Percentiles rank a stretch among this genome's conserved stretches.
These are phyloP conservation scores for Mycena venus DNA, from an alignment of 768 basidiomycete genomes.

Conservation along the genomic window DNA sequence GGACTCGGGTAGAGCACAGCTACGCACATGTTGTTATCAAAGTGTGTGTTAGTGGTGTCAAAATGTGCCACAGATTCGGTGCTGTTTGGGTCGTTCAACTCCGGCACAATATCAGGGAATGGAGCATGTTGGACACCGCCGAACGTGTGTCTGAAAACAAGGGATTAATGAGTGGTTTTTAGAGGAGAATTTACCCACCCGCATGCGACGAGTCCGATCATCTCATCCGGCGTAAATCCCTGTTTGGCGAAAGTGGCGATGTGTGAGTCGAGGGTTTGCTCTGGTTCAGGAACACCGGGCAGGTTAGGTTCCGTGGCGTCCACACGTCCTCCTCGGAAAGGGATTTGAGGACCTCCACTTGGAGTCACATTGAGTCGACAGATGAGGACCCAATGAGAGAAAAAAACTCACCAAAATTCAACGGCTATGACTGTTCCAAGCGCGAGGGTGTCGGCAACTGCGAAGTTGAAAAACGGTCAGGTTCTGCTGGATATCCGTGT, in stretches of 20 bases:
- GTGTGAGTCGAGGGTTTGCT: too few species aligned
- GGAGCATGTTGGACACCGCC: too few species aligned
- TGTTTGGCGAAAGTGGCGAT: too few species aligned
- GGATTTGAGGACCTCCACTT: too few species aligned
- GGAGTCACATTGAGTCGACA: conserved; percentile 6
- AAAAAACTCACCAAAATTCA: conserved; percentile 15
- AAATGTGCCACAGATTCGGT: too few species aligned
- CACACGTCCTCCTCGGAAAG: too few species aligned
- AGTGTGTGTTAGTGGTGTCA: not conserved
- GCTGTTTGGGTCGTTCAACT: too few species aligned
- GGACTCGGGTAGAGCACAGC: conserved; percentile 8
- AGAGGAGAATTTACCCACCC: conserved; percentile 10
- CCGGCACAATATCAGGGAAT: too few species aligned
- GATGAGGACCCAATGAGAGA: conserved; percentile 2
- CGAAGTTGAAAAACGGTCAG: conserved; percentile 1
- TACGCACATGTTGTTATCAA: conserved; percentile 14
- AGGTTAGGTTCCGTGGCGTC: too few species aligned
- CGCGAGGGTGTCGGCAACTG: conserved; percentile 15
- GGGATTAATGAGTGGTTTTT: conserved; percentile 4
- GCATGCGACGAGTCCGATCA: conserved; percentile 16
- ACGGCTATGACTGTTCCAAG: conserved; percentile 18
- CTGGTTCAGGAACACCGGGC: too few species aligned
- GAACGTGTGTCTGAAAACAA: not conserved
- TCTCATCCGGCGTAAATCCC: too few species aligned
- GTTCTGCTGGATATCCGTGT: not conserved